phyloP scores from a whole-genome alignment of 1,284 basidiomycete genomes.

The Pseudozyma pruni region DNA sequence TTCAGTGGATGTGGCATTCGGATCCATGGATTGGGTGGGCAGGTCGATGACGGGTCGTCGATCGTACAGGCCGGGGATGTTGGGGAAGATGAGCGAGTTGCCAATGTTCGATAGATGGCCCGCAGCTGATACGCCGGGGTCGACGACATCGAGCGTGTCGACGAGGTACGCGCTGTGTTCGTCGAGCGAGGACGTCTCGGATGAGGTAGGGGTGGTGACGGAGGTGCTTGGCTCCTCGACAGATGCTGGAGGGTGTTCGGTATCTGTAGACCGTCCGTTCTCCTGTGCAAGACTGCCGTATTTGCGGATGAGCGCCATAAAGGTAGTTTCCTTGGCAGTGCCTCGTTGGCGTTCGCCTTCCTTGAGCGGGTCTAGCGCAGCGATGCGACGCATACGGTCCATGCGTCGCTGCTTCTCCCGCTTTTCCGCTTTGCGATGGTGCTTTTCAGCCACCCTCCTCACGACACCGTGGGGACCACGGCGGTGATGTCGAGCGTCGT shows the following conservation, averaged over 20 bases:
- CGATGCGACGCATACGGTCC: slow-evolving; percentile 31
- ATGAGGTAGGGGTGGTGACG: background rate
- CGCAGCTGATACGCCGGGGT: slow-evolving; percentile 77
- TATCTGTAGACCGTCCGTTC: background rate
- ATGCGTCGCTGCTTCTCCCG: slow-evolving; percentile 21
- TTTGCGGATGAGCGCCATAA: slow-evolving; percentile 41
- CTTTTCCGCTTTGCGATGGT: slow-evolving; percentile 29
- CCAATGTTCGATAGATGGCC: slow-evolving; percentile 79
- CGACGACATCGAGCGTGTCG: slow-evolving; percentile 75
- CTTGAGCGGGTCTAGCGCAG: slow-evolving; percentile 40
- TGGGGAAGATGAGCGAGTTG: slow-evolving; percentile 77
- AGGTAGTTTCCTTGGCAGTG: slow-evolving; percentile 39
- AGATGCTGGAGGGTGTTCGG: background rate
- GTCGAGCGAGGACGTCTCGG: slow-evolving; percentile 14
- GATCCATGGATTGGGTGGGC: slow-evolving; percentile 33
- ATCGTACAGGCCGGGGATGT: slow-evolving; percentile 72
- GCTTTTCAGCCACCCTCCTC: slow-evolving; percentile 20
- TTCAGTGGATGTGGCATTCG: slow-evolving; percentile 10
- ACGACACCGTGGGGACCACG: slow-evolving; percentile 23
- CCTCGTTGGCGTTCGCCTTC: slow-evolving; percentile 24
- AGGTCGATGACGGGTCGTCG: slow-evolving; percentile 76
- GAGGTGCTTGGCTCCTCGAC: background rate
- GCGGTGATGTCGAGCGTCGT: slow-evolving; percentile 1
- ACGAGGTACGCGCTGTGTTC: slow-evolving; percentile 45
- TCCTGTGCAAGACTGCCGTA: slow-evolving; percentile 30